Evolutionary conservation across 441 rosid species (phyloP), one percentile per base, ranked within the genome.

Genomic region (Populus hybrid): DNA sequence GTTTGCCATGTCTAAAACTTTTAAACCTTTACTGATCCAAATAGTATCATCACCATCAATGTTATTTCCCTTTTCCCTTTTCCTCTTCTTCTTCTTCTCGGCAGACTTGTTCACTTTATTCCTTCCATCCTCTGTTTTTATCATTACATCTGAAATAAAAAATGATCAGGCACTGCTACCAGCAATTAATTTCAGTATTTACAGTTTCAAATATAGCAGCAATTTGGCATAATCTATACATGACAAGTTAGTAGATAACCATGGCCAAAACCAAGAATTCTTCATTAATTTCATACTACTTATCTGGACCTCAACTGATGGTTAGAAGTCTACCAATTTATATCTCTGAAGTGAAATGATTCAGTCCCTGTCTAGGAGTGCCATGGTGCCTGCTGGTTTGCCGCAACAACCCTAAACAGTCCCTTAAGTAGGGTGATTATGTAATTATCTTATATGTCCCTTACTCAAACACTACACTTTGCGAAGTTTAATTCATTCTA

Each of bases 81-180:
- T 84, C 67, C 78, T 83, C 81, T 86, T 88, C 82, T 71, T 82
- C 84, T 81, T 86, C 64, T 29, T 72, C 56, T 45, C 20, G 11
- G 38, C 71, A 40, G 71, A 59, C 72, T 74, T 69, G 68, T 73
- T 74, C 68, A 36, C 72, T 74, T 59, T 69, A 36, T 56, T 77
- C 35, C 31, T 72, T 56, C 71, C 80, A 77, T 82, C 81, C 71
- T 69, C 83, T 63, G 64, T 53, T 73, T 72, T 76, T 35, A 68
- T 33, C 61, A 65, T 69, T 38, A 56, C 73, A 68, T 65, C 91
- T 86, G 81, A 11, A 59, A 83, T 26, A 10, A 74, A 33, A 35
- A 81, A 77, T 28, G 20, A 75, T 11, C 31, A 64, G 36, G 36
- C 67, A 65, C 45, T 40, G 75, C 33, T 28, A 75, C 42, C 36